Conservation (phyloP, 495 filamentous ascomycete species). For the Penicillium crystallinum region DNA sequence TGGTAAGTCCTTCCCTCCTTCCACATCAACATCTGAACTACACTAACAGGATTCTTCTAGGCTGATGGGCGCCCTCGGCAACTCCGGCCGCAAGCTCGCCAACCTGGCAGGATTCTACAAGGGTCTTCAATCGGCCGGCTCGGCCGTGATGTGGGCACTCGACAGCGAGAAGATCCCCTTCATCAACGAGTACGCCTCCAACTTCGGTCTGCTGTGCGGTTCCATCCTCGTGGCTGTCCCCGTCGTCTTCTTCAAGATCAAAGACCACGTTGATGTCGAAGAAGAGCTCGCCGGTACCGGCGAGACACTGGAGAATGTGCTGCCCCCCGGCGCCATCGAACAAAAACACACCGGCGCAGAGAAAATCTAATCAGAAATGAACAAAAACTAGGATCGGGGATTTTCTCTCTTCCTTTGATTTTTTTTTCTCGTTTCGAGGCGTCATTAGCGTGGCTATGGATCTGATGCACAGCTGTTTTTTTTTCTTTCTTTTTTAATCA, state of each 20-base stretch:
- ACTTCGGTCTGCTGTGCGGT: constrained; percentile 64
- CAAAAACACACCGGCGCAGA: constrained; percentile 7
- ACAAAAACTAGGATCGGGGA: background rate
- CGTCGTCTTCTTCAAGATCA: constrained; percentile 66
- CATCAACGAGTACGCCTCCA: constrained; percentile 44
- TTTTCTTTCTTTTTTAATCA: background rate
- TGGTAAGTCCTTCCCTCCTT: constrained; percentile 49
- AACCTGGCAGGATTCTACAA: constrained; percentile 93
- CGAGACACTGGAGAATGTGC: constrained; percentile 67
- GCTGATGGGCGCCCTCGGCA: constrained; percentile 85
- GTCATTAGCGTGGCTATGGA: background rate
- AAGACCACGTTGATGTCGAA: constrained; percentile 64
- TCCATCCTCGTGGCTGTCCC: constrained; percentile 65
- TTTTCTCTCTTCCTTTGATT: background rate
- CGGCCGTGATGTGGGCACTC: constrained; percentile 74
- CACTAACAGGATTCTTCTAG: constrained; percentile 30
- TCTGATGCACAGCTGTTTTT: background rate
- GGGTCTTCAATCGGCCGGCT: constrained; percentile 80
- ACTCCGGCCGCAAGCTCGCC: constrained; percentile 83
- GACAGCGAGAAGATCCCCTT: constrained; percentile 59
- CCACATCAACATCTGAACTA: background rate
- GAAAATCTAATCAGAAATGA: constrained; percentile 4
- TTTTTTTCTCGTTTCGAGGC: too few species aligned
- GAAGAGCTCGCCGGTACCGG: constrained; percentile 71
- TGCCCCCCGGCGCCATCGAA: constrained; percentile 17